phyloP scores from a whole-genome alignment of 306 rosid genomes.

The Mucuna pruriens region DNA sequence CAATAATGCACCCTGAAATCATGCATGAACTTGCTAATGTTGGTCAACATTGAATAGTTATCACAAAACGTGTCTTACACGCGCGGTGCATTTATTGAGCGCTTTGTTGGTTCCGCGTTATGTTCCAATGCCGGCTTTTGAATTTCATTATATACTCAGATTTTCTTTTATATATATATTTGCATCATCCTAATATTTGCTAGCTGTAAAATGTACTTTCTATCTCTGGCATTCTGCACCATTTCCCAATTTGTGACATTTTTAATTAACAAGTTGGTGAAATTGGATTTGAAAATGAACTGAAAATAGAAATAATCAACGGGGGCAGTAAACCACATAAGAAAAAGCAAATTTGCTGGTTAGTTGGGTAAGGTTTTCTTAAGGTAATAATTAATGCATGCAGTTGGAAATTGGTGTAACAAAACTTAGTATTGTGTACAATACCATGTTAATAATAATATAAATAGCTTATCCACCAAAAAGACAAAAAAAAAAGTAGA shows the following conservation, averaged over 20 bases:
- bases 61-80: background rate
- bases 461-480: background rate
- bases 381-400: slow-evolving; percentile 16
- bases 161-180: background rate
- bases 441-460: background rate
- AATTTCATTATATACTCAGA: background rate
- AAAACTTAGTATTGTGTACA: background rate
- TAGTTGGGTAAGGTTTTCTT: background rate
- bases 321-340: background rate
- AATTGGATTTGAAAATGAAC: background rate
- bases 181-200: background rate
- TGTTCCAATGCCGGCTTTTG: slow-evolving; percentile 31
- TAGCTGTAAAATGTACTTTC: background rate
- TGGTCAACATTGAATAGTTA: background rate
- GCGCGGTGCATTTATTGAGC: background rate
- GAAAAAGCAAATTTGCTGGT: background rate
- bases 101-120: background rate
- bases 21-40: background rate
- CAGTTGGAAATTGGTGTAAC: slow-evolving; percentile 42
- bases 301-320: background rate
- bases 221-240: background rate
- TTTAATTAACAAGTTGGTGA: background rate
- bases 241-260: background rate
- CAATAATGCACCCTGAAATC: slow-evolving; percentile 8
- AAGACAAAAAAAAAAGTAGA: background rate